phyloP scores from a whole-genome alignment of 108 stramenopile species.

The Nitzschia putrida region DNA sequence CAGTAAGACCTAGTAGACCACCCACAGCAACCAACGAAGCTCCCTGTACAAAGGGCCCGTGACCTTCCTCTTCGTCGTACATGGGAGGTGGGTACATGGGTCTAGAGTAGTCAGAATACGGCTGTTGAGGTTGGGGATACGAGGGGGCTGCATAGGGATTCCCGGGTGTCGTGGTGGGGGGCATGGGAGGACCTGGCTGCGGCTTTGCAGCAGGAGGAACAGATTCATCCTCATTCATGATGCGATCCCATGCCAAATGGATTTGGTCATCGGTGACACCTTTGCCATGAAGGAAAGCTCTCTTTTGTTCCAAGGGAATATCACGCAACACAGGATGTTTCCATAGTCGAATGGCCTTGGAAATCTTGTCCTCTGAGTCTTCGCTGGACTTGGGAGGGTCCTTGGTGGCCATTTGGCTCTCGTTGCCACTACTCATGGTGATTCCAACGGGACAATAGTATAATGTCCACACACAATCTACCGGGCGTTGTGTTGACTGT shows the following conservation, averaged over 20 bases:
- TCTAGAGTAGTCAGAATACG: neutral
- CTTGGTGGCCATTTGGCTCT: constrained; percentile 1
- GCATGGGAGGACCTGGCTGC: neutral
- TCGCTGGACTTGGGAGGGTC: neutral
- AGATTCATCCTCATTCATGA: constrained; percentile 6
- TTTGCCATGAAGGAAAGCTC: constrained; percentile 29
- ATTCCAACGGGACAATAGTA: no score
- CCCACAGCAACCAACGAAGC: constrained; percentile 40
- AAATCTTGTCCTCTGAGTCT: constrained; percentile 24
- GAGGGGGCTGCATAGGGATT: neutral
- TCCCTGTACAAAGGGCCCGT: constrained; percentile 23
- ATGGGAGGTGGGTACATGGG: neutral
- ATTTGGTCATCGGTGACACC: constrained; percentile 38
- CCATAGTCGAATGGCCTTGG: constrained; percentile 43
- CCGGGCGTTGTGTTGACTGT: neutral
- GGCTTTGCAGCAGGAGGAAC: neutral
- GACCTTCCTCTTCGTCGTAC: constrained; percentile 24
- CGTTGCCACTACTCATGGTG: neutral
- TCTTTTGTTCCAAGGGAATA: constrained; percentile 31
- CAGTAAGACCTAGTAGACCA: constrained; percentile 47
- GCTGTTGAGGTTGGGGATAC: neutral
- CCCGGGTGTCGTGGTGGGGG: neutral
- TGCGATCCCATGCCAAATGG: constrained; percentile 38
- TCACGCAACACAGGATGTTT: constrained; percentile 37
- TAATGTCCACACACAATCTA: neutral